These are phyloP conservation scores for Monosporascus cannonballus DNA, from an alignment of 2,329 filamentous ascomycete genomes.

Conservation along the genomic window DNA sequence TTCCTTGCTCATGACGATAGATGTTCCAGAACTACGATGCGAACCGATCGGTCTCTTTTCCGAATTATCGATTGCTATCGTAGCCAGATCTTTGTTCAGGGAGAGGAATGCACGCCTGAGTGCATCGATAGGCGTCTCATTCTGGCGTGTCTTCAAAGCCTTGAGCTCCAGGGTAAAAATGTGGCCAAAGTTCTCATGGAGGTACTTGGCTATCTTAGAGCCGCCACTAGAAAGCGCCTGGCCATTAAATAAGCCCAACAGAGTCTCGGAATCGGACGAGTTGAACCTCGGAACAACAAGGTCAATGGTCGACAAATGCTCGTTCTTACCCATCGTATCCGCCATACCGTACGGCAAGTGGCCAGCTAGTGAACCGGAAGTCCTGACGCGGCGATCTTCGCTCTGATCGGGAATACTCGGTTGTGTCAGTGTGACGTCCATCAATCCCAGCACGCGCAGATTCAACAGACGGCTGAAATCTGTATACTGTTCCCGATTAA, in stretches of 20 bases:
- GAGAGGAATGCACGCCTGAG: constrained; percentile 79
- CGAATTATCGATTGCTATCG: constrained; percentile 71
- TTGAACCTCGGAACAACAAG: constrained; percentile 91
- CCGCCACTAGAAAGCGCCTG: constrained; percentile 83
- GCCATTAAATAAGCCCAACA: constrained; percentile 94
- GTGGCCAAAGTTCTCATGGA: constrained; percentile 91
- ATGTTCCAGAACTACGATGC: constrained; percentile 65
- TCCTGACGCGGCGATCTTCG: constrained; percentile 89
- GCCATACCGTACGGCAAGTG: constrained; percentile 96
- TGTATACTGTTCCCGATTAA: constrained; percentile 66
- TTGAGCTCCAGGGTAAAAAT: constrained; percentile 81
- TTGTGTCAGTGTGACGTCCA: constrained; percentile 95
- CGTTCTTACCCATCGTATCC: constrained; percentile 85
- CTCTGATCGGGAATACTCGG: constrained; percentile 92
- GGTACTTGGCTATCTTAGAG: constrained; percentile 91
- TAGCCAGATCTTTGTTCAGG: constrained; percentile 91
- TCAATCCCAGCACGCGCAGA: constrained; percentile 81
- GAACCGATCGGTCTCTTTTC: constrained; percentile 63
- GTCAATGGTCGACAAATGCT: constrained; percentile 92
- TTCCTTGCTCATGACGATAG: constrained; percentile 77
- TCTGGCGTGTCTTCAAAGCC: constrained; percentile 55
- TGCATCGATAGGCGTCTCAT: constrained; percentile 77
- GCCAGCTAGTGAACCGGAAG: constrained; percentile 90
- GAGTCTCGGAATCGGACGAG: constrained; percentile 80
- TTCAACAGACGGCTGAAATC: constrained; percentile 84